Base-by-base conservation (phyloP, 2,329 filamentous ascomycete species). In the Colletotrichum viniferum region DNA sequence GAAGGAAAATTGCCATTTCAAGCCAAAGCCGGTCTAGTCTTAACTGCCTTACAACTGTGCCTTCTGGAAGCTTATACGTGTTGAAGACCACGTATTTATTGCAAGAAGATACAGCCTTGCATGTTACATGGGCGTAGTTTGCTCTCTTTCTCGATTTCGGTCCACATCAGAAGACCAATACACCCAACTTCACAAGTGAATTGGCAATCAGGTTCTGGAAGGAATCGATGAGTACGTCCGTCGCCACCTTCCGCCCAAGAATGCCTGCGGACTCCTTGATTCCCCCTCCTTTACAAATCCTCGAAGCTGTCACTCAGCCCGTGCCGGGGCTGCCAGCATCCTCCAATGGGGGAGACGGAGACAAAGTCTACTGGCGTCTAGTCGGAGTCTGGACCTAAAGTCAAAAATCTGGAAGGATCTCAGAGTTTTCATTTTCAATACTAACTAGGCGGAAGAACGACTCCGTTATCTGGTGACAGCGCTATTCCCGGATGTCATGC, bases 401-500 rank as follows among this genome's bases (percentile, higher is more conserved):
- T 7, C n/a, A 52, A 52, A 48, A 52, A 52, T 21, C 43, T 13
- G 12, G n/a, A 52, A 24, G n/a, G 10, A 52, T 52, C n/a, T 52
- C 43, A 7, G 0, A 52, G n/a, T 0, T 48, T 0, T 21, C 43
- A 4, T 48, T 48, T 0, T 0, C 5, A 0, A 48, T 52, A 24
- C 43, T 4, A 9, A 52, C 43, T 13, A 52, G 43, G 43, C 43
- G 43, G n/a, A 52, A 21, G 9, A 0, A 52, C 5, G 12, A 13
- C n/a, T 52, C 43, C 43, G 43, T 52, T 21, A 13, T 52, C 43
- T 52, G n/a, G 6, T 13, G 6, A n/a, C 10, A 13, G 10, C n/a
- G n/a, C n/a, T 52, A 24, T 52, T 52, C 0, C n/a, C 43, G 43
- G 43, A 21, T 21, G 12, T 52, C 3, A 0, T 13, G 43, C 43